phyloP scores from a whole-genome alignment of 2,329 filamentous ascomycete species.

The Beauveria scarabaeidicola region DNA sequence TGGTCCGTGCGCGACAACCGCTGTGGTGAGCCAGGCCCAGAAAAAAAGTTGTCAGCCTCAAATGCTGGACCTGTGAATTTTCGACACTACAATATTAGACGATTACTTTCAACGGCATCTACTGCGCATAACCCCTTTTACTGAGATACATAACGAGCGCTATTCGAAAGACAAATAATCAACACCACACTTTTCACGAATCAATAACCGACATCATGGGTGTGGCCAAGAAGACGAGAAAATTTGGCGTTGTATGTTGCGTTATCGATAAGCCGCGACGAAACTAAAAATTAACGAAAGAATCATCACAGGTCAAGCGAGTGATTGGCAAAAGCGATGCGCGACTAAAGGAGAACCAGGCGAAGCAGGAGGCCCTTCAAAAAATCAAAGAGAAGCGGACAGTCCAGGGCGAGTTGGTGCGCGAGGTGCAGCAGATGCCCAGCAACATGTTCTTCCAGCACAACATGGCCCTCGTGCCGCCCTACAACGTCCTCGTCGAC shows the following conservation, averaged over 20 bases:
- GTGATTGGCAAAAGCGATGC: constrained; percentile 75
- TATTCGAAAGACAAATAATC: not conserved
- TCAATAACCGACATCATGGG: constrained; percentile 52
- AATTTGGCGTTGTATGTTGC: constrained; percentile 61
- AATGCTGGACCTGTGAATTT: constrained; percentile 4
- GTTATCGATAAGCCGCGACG: constrained; percentile 21
- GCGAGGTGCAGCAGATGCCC: constrained; percentile 74
- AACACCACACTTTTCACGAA: not conserved
- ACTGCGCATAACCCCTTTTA: not conserved
- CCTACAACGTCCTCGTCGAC: constrained; percentile 72
- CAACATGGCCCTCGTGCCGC: constrained; percentile 78
- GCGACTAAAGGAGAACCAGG: constrained; percentile 71
- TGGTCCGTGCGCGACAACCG: constrained; percentile 22
- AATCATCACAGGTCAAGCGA: constrained; percentile 55
- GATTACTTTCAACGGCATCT: not conserved
- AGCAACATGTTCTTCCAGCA: constrained; percentile 81
- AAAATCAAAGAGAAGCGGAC: constrained; percentile 40
- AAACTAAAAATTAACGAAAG: constrained; percentile 1
- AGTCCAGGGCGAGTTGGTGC: constrained; percentile 52
- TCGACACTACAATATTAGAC: constrained; percentile 8
- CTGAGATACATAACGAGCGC: not conserved
- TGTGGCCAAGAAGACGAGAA: constrained; percentile 80
- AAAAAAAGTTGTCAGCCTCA: constrained; percentile 23
- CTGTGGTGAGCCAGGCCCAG: constrained; percentile 11
- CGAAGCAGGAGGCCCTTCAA: constrained; percentile 42